Evolutionary conservation across 148 eudicot genomes (phyloP), one percentile per base, ranked within the genome.

Genomic region (Polygonum maritimum): DNA sequence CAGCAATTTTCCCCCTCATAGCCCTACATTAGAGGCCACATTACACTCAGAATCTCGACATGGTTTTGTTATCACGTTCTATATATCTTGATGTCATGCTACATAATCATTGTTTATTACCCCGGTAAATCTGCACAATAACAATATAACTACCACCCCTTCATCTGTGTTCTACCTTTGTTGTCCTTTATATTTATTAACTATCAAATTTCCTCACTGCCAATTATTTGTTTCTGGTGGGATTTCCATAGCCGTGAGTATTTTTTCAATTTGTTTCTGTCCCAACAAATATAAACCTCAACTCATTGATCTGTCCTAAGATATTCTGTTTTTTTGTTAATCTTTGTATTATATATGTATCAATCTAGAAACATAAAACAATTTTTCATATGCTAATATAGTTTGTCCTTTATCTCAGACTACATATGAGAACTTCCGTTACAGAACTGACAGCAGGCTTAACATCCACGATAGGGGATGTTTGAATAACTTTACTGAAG

Each of bases 401-500:
- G 7, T 54, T 5, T 19, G 35, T 49, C 52, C 15, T 58, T 39
- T 49, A 14, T 22, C 18, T 38, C 78, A 80, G 85, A 77, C 85
- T 13, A 88, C 91, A 13, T 88, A 88, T 69, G 91, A 88, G 83
- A 86, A 84, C 78, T 88, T 88, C 77, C 78, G 91, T 62, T 84
- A 82, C 74, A 80, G 85, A 52, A 86, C 82, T 70, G 91, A 88
- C 55, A 82, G 78, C 72, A 80, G 74, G 44, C 80, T 76, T 31
- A 88, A 88, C 51, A 88, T 88, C 5, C 81, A 82, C 69, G 82
- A 88, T 76, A 41, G 77, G 62, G 89, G 91, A 4, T 40, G 79
- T 41, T 0, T 82, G 1, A 51, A 76, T 41, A 88, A 88, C 74
- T 63, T 84, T 0, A 74, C 39, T 49, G 86, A 84, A 62, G 35